Conservation (phyloP, 257 asterid species). For the Coffea eugenioides region DNA sequence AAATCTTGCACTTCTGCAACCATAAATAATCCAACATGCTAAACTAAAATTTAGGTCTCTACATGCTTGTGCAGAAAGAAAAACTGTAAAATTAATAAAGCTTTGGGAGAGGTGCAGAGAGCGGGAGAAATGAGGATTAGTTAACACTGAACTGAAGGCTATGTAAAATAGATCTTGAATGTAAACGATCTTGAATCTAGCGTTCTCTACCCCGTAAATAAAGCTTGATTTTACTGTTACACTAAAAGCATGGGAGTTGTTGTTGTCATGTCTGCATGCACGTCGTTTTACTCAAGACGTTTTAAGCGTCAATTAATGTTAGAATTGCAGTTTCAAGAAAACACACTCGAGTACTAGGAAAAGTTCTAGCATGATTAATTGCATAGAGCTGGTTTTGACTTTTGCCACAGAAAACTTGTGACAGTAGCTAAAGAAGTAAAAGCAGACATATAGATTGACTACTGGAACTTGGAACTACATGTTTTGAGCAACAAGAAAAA, state of each 20-base stretch:
- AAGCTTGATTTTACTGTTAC: background rate
- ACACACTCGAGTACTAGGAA: background rate
- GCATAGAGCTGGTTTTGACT: slow-evolving; percentile 12
- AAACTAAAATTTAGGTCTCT: background rate
- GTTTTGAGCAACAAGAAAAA: background rate
- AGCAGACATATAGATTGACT: background rate
- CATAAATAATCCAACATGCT: background rate
- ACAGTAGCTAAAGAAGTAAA: slow-evolving; percentile 7
- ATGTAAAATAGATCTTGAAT: background rate
- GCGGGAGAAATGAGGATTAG: too few species aligned
- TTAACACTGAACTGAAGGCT: background rate
- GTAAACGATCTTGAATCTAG: background rate
- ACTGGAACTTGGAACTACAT: background rate
- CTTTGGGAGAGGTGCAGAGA: too few species aligned
- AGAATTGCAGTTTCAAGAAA: background rate
- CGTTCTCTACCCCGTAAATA: background rate
- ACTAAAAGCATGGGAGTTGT: background rate
- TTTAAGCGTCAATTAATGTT: background rate
- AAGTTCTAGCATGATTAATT: background rate
- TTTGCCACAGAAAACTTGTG: background rate
- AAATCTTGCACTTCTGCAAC: slow-evolving; percentile 15
- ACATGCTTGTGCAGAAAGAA: too few species aligned
- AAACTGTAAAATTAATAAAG: too few species aligned
- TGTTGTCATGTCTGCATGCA: slow-evolving; percentile 17
- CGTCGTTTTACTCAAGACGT: background rate